Evolutionary conservation across 148 eudicot genomes (phyloP).

Genomic region (Talinum fruticosum): DNA sequence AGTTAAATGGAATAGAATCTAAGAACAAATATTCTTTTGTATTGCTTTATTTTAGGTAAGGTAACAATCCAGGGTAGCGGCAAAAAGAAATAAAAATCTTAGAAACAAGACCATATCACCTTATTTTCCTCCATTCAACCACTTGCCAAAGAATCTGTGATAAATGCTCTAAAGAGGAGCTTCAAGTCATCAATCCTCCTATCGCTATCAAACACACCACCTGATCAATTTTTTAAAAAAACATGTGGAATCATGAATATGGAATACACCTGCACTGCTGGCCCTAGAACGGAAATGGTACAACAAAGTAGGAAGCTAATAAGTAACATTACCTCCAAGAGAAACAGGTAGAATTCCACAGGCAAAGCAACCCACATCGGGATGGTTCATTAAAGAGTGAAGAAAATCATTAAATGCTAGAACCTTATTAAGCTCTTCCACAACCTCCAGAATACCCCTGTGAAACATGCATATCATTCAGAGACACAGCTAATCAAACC

Average conservation of each 20-base stretch:
- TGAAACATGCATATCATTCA: conserved; percentile 23
- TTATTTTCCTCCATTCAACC: conserved; percentile 79
- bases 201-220: conserved; percentile 77
- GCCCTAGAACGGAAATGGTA: no score
- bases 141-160: conserved; percentile 62
- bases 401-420: conserved; percentile 57
- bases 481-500: background rate
- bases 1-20: no score
- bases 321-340: conserved; percentile 50
- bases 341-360: conserved; percentile 74
- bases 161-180: conserved; percentile 76
- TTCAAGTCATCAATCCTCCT: conserved; percentile 76
- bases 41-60: no score
- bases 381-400: conserved; percentile 58
- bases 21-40: no score
- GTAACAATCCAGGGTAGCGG: background rate
- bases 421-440: conserved; percentile 74
- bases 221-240: no score
- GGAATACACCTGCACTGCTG: no score
- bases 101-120: conserved; percentile 35
- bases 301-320: conserved; percentile 12
- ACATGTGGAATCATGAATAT: no score
- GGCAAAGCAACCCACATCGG: conserved; percentile 76
- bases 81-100: conserved; percentile 10
- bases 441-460: conserved; percentile 53